phyloP scores from a whole-genome alignment of 192 early-diverging fungal species.

The Coemansia sp. region DNA sequence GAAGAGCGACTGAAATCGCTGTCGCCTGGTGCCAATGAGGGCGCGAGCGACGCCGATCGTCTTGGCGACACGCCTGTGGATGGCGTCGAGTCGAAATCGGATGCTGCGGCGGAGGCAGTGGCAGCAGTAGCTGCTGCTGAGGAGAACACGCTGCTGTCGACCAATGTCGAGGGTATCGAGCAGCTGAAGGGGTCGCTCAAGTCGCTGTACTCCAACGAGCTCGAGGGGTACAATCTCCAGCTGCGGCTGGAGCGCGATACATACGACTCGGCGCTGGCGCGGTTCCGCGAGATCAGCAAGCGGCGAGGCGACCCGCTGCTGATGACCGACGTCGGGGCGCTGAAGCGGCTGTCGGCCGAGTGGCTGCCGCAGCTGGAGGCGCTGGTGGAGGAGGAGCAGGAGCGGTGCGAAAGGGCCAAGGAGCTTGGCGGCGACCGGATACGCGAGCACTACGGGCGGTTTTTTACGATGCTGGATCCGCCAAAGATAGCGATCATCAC shows the following conservation, averaged over 20 bases:
- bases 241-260: slow-evolving; percentile 79
- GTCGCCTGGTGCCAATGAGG: background rate
- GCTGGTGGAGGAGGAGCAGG: slow-evolving; percentile 69
- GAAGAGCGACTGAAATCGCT: slow-evolving; percentile 28
- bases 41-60: background rate
- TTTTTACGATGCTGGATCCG: slow-evolving; percentile 49
- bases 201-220: slow-evolving; percentile 55
- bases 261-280: slow-evolving; percentile 70
- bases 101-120: background rate
- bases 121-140: slow-evolving; percentile 14
- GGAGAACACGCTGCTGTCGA: slow-evolving; percentile 40
- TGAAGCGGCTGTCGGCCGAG: slow-evolving; percentile 61
- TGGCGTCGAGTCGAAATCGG: background rate
- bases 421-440: slow-evolving; percentile 18
- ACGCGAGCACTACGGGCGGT: slow-evolving; percentile 32
- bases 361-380: slow-evolving; percentile 76
- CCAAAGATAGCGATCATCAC: slow-evolving; percentile 80
- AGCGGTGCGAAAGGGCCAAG: slow-evolving; percentile 32
- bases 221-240: slow-evolving; percentile 71
- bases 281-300: slow-evolving; percentile 56
- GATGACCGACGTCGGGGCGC: slow-evolving; percentile 51
- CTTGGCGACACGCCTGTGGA: background rate
- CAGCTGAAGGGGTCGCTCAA: slow-evolving; percentile 71
- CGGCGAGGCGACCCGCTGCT: slow-evolving; percentile 59
- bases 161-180: slow-evolving; percentile 68